These are phyloP conservation scores for Azolla pinnata DNA, from an alignment of 75 land plant species.

Conservation along the genomic window DNA sequence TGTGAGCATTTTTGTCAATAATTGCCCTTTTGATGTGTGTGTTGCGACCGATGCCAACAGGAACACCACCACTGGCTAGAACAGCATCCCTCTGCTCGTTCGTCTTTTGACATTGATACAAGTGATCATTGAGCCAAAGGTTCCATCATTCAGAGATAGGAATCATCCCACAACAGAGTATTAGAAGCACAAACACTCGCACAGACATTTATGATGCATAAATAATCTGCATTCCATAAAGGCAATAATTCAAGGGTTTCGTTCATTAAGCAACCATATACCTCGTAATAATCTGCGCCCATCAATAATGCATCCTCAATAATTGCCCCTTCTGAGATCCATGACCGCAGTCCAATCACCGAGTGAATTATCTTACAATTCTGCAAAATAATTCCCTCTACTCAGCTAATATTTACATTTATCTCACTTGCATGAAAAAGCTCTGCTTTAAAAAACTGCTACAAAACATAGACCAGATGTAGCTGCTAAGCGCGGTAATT, in stretches of 20 bases:
- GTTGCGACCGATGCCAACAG: slow-evolving; percentile 93
- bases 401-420: too few species aligned
- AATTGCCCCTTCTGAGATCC: slow-evolving; percentile 92
- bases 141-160: too few species aligned
- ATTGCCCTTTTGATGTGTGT: slow-evolving; percentile 90
- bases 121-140: too few species aligned
- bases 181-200: too few species aligned
- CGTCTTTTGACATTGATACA: slow-evolving; percentile 36
- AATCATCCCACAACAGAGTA: too few species aligned
- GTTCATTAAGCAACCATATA: slow-evolving; percentile 6
- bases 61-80: slow-evolving; percentile 74
- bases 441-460: too few species aligned
- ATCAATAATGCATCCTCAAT: slow-evolving; percentile 85
- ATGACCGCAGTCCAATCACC: slow-evolving; percentile 89
- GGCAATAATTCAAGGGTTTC: not conserved
- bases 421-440: too few species aligned
- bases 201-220: not conserved
- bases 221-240: not conserved
- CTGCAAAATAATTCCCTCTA: too few species aligned
- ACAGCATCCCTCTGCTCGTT: slow-evolving; percentile 73
- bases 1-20: slow-evolving; percentile 97
- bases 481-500: too few species aligned
- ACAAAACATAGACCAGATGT: too few species aligned
- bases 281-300: slow-evolving; percentile 99
- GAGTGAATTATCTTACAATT: slow-evolving; percentile 95